A percentile compares a stretch with the other conserved stretches of the same genome.
phyloP scores from a whole-genome alignment of 1,139 yeast species.

The Blastobotrys aristatus region DNA sequence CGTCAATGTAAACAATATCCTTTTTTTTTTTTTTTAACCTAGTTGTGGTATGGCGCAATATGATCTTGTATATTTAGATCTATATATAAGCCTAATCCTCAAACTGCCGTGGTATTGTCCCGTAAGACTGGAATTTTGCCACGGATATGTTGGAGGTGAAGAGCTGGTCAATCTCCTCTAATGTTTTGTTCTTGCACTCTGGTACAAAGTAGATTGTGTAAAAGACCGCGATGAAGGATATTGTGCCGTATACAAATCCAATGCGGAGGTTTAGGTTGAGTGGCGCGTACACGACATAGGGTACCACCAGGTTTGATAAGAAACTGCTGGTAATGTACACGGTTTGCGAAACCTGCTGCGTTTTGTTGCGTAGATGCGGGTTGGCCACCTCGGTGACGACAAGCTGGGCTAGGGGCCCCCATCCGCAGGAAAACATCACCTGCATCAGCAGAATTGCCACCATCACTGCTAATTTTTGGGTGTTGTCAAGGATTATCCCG shows the following conservation, averaged over 20 bases:
- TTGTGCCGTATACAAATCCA: constrained; percentile 12
- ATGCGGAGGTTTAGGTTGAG: constrained; percentile 20
- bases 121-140: too few species aligned
- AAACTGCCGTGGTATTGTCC: too few species aligned
- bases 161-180: constrained; percentile 45
- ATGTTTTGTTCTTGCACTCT: constrained; percentile 38
- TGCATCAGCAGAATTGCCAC: not conserved
- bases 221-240: constrained; percentile 24
- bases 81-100: too few species aligned
- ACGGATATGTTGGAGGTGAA: too few species aligned
- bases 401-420: constrained; percentile 14
- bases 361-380: constrained; percentile 10
- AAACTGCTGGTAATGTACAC: constrained; percentile 15
- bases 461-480: constrained; percentile 2
- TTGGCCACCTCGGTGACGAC: constrained; percentile 11
- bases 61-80: too few species aligned
- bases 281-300: constrained; percentile 36
- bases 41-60: too few species aligned
- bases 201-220: constrained; percentile 43
- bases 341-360: constrained; percentile 8
- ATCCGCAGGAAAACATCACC: constrained; percentile 6
- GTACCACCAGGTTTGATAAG: constrained; percentile 55
- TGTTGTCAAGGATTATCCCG: not conserved
- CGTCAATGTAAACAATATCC: constrained; percentile 21
- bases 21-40: not conserved